Percentiles rank a stretch among this genome's conserved stretches.
Conservation (phyloP, 1,284 basidiomycete species). For the Schizophyllum commune region DNA sequence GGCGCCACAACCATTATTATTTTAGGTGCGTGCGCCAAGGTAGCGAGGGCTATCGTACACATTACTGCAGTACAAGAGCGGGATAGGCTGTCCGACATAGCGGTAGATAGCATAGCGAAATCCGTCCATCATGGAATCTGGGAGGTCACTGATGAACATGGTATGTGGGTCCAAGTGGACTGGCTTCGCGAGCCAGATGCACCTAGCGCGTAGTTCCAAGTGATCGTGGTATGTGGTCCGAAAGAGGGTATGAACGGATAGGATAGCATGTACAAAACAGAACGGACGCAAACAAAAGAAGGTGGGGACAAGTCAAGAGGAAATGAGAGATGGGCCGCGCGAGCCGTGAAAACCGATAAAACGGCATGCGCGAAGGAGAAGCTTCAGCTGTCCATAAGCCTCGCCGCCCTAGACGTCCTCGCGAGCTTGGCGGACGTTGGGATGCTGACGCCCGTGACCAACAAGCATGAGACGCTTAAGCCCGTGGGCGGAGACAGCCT, state of each 20-base stretch:
- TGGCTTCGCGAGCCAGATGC: too few species aligned
- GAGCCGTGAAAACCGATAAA: not conserved
- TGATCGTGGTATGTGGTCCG: not conserved
- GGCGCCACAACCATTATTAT: not conserved
- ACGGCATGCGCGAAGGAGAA: not conserved
- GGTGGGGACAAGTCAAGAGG: not conserved
- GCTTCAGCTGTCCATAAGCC: not conserved
- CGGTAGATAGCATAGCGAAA: not conserved
- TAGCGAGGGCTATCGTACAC: not conserved
- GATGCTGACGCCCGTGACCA: slow-evolving; percentile 14
- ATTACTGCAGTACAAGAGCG: not conserved
- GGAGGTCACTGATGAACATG: not conserved
- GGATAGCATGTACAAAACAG: not conserved
- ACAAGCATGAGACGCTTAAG: slow-evolving; percentile 25
- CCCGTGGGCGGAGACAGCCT: slow-evolving; percentile 18
- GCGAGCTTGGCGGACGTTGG: not conserved
- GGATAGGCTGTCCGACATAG: not conserved
- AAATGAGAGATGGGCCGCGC: not conserved
- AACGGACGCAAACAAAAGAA: not conserved
- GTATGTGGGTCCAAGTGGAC: not conserved
- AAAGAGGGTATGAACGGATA: not conserved
- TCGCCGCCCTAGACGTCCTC: not conserved
- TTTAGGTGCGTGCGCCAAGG: not conserved
- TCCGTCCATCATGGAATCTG: too few species aligned
- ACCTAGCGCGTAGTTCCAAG: too few species aligned